A percentile compares a stretch with the other conserved stretches of the same genome.
Conservation (phyloP, 139 green algal species). For the Tetraselmis chui region DNA sequence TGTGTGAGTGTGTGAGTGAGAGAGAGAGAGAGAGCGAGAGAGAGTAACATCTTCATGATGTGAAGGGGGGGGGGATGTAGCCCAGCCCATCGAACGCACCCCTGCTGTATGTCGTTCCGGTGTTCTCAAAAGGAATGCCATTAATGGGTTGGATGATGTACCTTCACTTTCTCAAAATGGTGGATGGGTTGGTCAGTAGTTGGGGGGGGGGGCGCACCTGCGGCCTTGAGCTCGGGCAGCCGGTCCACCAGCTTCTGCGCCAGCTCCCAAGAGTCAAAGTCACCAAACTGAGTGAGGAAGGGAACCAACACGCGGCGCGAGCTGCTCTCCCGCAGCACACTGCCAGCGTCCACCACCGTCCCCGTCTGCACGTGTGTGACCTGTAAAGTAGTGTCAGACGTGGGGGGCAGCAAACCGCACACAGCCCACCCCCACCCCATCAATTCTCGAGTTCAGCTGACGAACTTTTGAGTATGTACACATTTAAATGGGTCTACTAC, state of each 20-base stretch:
- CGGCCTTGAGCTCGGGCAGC: slow-evolving; percentile 21
- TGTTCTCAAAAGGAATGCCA: neutral
- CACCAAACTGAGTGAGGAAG: slow-evolving; percentile 72
- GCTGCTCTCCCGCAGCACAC: neutral
- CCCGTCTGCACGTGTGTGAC: neutral
- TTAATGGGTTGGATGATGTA: no score
- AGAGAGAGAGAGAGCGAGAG: neutral
- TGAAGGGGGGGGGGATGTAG: no score
- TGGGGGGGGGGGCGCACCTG: neutral
- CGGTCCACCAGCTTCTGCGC: slow-evolving; percentile 50
- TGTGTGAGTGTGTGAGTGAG: no score
- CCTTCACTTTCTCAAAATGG: no score
- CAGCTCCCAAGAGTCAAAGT: slow-evolving; percentile 60
- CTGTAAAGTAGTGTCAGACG: no score
- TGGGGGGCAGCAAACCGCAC: neutral
- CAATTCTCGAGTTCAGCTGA: no score
- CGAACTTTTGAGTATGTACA: no score
- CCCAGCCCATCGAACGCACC: no score
- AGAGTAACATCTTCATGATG: neutral
- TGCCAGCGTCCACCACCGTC: neutral
- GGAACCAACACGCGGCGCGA: slow-evolving; percentile 18
- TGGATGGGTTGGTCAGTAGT: neutral
- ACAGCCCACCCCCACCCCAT: no score
- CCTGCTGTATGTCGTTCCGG: no score
- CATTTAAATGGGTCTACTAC: no score